Percentiles rank a stretch among this genome's conserved stretches.
Evolutionary conservation across 306 rosid genomes (phyloP).

Genomic region (Acacia melanoxylon): DNA sequence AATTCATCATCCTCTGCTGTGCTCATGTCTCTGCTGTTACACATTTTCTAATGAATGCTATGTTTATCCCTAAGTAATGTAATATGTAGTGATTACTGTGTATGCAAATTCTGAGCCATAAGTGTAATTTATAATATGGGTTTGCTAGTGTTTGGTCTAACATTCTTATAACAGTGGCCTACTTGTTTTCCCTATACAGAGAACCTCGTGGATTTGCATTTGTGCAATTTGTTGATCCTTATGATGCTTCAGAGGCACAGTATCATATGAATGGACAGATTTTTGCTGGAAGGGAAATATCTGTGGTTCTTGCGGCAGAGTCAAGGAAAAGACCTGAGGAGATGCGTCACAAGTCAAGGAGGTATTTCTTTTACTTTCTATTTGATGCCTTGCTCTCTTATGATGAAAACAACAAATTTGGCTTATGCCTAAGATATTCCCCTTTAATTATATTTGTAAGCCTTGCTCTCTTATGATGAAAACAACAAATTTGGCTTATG

Average conservation of each 20-base stretch:
- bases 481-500: background rate
- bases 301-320: constrained; percentile 93
- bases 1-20: constrained; percentile 57
- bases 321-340: constrained; percentile 97
- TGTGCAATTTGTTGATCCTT: constrained; percentile 90
- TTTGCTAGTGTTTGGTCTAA: constrained; percentile 30
- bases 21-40: constrained; percentile 34
- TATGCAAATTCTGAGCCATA: constrained; percentile 45
- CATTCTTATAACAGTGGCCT: constrained; percentile 38
- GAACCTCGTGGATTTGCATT: constrained; percentile 99
- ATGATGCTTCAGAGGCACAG: constrained; percentile 97
- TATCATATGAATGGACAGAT: constrained; percentile 93
- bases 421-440: background rate
- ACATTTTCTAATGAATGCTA: constrained; percentile 55
- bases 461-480: background rate
- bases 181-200: constrained; percentile 53
- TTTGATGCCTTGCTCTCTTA: background rate
- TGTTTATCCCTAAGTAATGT: constrained; percentile 37
- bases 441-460: constrained; percentile 23
- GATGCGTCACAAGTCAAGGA: constrained; percentile 85
- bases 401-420: background rate
- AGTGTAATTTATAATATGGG: constrained; percentile 33
- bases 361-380: constrained; percentile 43
- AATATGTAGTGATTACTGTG: constrained; percentile 46
- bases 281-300: constrained; percentile 97